Base-by-base conservation (phyloP, 768 basidiomycete genomes). In the Agrocybe pediades region DNA sequence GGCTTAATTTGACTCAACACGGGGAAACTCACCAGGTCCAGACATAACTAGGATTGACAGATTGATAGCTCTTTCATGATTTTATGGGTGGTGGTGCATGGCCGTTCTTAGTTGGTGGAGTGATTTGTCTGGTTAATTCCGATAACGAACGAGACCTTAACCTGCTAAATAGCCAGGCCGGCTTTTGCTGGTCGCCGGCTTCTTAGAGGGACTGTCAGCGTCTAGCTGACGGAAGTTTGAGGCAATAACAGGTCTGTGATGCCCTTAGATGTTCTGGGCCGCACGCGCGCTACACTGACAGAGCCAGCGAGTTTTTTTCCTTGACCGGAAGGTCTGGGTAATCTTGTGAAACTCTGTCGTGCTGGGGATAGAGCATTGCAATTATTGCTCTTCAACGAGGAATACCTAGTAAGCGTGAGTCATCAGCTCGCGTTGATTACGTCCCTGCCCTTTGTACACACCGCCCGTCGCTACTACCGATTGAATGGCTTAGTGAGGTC, bases 91-190 rank as follows among this genome's bases (percentile, higher is more conserved):
- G 85, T 87, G 85, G 86, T 88, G 85, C 85, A 88, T 88, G 86
- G 86, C 86, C 84, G 81, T 88, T 88, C 85, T 87, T 88, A 87
- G 86, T 88, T 88, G 81, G 84, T 76, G 87, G 87, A 90, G 88
- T 89, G 89, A 90, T 90, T 90, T 90, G 89, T 91, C 90, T 90
- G 89, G 88, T 90, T 90, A 90, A 91, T 90, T 90, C 86, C 83
- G 87, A 90, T 90, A 89, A 89, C 83, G 84, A 90, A 88, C 82
- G 87, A 90, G 87, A 90, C 88, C 86, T 88, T 87, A 85, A 86
- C 86, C 85, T 88, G 87, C 88, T 89, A 87, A 90, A 88, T 90
- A 90, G 87, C 79, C 86, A 77, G 83, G 81, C 79, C 72, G 81
- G 79, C 84, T 83, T 82, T 78, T 60, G 86, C 81, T 85, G 84